Percentiles rank a stretch among this genome's conserved stretches.
phyloP scores from a whole-genome alignment of 495 filamentous ascomycete species.

The Trypethelium eluteriae region DNA sequence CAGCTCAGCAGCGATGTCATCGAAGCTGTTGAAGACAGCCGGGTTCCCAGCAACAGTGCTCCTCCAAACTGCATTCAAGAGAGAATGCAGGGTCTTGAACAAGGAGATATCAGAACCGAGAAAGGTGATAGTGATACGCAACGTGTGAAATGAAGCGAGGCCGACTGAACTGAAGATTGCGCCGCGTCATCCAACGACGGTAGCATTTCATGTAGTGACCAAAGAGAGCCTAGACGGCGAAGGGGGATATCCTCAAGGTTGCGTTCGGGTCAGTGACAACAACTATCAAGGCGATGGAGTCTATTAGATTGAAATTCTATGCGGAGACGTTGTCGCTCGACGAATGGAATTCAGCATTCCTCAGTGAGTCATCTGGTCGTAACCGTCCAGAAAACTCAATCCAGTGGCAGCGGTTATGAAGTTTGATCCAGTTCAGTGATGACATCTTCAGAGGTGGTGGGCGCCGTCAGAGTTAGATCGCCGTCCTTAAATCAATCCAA shows the following conservation, averaged over 20 bases:
- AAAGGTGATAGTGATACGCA: too few relatives aligned
- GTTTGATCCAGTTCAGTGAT: neutral
- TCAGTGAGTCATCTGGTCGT: neutral
- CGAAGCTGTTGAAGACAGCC: slow-evolving; percentile 7
- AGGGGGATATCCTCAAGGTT: neutral
- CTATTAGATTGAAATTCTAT: neutral
- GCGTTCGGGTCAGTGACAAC: slow-evolving; percentile 6
- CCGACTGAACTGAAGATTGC: too few relatives aligned
- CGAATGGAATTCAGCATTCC: slow-evolving; percentile 2
- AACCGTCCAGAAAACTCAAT: neutral
- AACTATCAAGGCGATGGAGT: neutral
- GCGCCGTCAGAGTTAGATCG: neutral
- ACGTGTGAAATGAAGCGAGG: too few relatives aligned
- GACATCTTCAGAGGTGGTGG: slow-evolving; percentile 11
- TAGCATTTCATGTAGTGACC: neutral
- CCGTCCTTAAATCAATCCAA: neutral
- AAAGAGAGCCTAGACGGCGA: neutral
- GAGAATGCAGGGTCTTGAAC: neutral
- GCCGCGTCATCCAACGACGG: neutral
- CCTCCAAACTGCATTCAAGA: neutral
- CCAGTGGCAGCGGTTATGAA: neutral
- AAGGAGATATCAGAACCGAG: too few relatives aligned
- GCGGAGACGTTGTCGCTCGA: neutral
- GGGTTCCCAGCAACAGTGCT: neutral
- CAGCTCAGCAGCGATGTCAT: slow-evolving; percentile 6